These are phyloP conservation scores for Podila epigama DNA, from an alignment of 192 early-diverging fungal genomes.

Conservation along the genomic window DNA sequence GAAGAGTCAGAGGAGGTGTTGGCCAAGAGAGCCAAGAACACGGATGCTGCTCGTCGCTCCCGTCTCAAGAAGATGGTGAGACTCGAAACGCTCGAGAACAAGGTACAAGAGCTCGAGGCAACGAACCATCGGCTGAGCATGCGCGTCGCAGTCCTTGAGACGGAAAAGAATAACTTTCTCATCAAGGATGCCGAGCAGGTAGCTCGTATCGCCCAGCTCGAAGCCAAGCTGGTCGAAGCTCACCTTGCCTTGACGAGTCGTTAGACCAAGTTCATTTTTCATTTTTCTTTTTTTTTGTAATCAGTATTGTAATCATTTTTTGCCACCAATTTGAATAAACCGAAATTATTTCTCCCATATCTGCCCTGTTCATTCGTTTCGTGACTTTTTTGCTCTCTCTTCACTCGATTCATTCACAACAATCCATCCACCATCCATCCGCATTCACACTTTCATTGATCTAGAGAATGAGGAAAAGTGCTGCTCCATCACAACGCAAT, in stretches of 20 bases:
- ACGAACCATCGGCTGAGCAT: conserved; percentile 61
- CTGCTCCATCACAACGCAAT: neutral
- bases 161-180: conserved; percentile 50
- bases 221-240: conserved; percentile 48
- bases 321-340: neutral
- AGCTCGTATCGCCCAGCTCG: conserved; percentile 48
- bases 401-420: neutral
- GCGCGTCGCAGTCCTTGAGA: conserved; percentile 58
- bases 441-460: neutral
- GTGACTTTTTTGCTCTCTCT: neutral
- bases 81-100: conserved; percentile 59
- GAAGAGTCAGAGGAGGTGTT: conserved; percentile 26
- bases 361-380: neutral
- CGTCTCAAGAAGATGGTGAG: conserved; percentile 59
- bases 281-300: neutral
- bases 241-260: conserved; percentile 38
- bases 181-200: conserved; percentile 47
- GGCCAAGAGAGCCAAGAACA: conserved; percentile 58
- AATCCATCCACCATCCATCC: neutral
- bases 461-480: neutral
- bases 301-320: neutral
- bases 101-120: conserved; percentile 59
- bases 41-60: conserved; percentile 71
- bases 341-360: no score
- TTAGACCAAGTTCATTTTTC: neutral